These are phyloP conservation scores for Incumbomyces delicatus DNA, from an alignment of 2,329 filamentous ascomycete genomes.

Conservation along the genomic window DNA sequence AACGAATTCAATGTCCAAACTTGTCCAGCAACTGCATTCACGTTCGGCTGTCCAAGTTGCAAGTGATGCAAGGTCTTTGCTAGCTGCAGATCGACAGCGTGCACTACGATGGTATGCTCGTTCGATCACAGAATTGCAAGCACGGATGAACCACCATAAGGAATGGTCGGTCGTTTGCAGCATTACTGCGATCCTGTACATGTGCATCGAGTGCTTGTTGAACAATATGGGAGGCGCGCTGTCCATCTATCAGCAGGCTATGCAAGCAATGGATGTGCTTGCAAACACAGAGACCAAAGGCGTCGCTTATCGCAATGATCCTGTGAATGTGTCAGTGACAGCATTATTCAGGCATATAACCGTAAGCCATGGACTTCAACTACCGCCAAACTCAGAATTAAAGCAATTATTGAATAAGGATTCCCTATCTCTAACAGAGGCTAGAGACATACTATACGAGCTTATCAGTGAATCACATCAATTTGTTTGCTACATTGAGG, in stretches of 20 bases:
- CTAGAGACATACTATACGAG: conserved; percentile 5
- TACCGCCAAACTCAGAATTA: neutral
- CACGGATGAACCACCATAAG: neutral
- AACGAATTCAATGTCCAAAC: conserved; percentile 8
- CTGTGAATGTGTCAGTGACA: neutral
- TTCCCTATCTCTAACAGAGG: conserved; percentile 1
- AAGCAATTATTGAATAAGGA: neutral
- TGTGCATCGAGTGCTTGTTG: conserved; percentile 11
- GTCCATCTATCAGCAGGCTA: conserved; percentile 9
- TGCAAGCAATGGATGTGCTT: conserved; percentile 1
- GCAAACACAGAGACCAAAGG: too few relatives aligned
- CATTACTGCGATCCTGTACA: conserved; percentile 13
- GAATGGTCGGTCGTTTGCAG: neutral
- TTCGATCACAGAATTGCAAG: conserved; percentile 7
- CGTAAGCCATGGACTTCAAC: conserved; percentile 4
- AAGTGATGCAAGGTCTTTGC: too few relatives aligned
- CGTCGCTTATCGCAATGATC: neutral
- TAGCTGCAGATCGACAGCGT: conserved; percentile 3
- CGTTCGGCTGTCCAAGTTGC: too few relatives aligned
- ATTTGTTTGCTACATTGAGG: conserved; percentile 7
- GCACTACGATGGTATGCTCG: conserved; percentile 9
- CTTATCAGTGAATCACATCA: conserved; percentile 7
- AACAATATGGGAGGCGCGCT: conserved; percentile 6
- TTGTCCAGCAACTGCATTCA: conserved; percentile 9
- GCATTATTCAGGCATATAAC: conserved; percentile 10